Percentiles rank a stretch among this genome's conserved stretches.
Conservation (phyloP, 2,329 filamentous ascomycete genomes). For the Stagonosporopsis vannaccii region DNA sequence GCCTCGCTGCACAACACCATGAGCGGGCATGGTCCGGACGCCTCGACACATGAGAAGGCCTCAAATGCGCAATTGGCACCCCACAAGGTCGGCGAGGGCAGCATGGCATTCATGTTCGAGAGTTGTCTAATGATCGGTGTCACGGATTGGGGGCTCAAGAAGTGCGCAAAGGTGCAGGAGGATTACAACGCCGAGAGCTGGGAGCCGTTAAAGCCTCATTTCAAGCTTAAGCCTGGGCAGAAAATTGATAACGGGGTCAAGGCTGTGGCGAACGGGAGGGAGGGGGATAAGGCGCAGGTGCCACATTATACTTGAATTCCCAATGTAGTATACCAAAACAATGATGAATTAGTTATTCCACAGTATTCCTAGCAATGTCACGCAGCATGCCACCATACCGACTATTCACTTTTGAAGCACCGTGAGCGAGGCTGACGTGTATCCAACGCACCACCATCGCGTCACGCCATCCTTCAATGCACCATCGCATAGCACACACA, state of each 20-base stretch:
- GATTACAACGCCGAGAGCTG: constrained; percentile 84
- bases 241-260: constrained; percentile 39
- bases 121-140: constrained; percentile 73
- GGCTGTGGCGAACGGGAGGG: constrained; percentile 21
- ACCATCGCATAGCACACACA: neutral
- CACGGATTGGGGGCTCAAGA: constrained; percentile 74
- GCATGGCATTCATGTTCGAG: constrained; percentile 74
- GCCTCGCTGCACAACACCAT: constrained; percentile 76
- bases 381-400: neutral
- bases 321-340: constrained; percentile 2
- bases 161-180: constrained; percentile 73
- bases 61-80: constrained; percentile 63
- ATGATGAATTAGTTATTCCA: too few relatives aligned
- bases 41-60: constrained; percentile 65
- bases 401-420: neutral
- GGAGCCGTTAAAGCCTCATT: constrained; percentile 62
- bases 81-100: constrained; percentile 67
- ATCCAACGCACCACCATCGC: neutral
- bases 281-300: constrained; percentile 34
- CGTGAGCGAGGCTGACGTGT: neutral
- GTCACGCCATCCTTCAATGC: neutral
- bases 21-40: constrained; percentile 73
- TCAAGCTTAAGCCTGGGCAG: constrained; percentile 41
- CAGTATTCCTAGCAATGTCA: neutral
- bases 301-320: constrained; percentile 31